phyloP scores from a whole-genome alignment of 2,329 filamentous ascomycete genomes.

The Xylaria sp. region DNA sequence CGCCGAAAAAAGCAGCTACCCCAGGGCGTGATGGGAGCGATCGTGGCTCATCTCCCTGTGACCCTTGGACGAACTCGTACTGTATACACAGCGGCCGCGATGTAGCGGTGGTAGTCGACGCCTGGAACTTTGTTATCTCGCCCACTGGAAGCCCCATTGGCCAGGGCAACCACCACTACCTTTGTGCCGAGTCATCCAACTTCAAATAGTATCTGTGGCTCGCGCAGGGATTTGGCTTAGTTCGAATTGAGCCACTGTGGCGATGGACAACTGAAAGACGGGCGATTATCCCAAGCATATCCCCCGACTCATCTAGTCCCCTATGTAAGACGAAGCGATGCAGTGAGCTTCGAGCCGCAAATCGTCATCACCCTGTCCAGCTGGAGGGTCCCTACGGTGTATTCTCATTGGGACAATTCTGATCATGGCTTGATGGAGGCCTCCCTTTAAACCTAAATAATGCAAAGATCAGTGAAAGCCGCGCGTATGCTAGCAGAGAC shows the following conservation, averaged over 20 bases:
- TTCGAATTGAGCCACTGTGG: conserved; percentile 30
- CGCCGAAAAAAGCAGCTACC: conserved; percentile 42
- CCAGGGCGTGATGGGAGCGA: conserved; percentile 42
- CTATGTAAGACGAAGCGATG: conserved; percentile 4
- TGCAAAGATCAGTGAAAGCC: not conserved
- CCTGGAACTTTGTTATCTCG: conserved; percentile 12
- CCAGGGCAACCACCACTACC: not conserved
- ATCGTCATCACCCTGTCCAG: conserved; percentile 33
- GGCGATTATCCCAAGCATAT: not conserved
- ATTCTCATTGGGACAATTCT: conserved; percentile 38
- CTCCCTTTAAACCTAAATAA: not conserved
- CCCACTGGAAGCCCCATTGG: conserved; percentile 19
- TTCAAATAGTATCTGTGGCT: conserved; percentile 19
- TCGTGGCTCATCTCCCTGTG: conserved; percentile 41
- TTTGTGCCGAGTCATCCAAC: conserved; percentile 7
- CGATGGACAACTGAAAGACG: conserved; percentile 3
- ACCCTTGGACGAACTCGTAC: conserved; percentile 18
- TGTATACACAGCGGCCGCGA: conserved; percentile 33
- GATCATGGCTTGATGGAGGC: conserved; percentile 40
- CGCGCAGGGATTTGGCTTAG: conserved; percentile 11
- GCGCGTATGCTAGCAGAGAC: not conserved
- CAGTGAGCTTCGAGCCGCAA: conserved; percentile 18
- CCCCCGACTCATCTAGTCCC: not conserved
- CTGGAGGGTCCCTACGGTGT: conserved; percentile 35
- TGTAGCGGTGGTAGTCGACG: conserved; percentile 5